Percentiles rank a stretch among this genome's conserved stretches.
phyloP scores from a whole-genome alignment of 139 green algal species.

The Asterochloris erici region DNA sequence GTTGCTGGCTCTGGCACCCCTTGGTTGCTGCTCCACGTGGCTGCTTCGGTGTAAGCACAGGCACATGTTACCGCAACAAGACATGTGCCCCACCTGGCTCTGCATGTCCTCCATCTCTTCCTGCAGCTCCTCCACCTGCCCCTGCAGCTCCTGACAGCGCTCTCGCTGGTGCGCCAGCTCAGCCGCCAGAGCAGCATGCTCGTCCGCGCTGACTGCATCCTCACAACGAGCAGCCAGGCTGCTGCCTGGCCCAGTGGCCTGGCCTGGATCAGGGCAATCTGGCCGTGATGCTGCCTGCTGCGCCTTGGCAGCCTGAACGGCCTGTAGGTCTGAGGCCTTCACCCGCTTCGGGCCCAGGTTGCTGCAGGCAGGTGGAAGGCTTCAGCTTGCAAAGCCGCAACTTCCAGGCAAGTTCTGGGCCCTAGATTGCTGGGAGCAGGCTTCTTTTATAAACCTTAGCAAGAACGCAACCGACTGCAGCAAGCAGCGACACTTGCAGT shows the following conservation, averaged over 20 bases:
- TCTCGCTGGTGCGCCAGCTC: constrained; percentile 11
- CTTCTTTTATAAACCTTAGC: no score
- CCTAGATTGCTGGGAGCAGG: neutral
- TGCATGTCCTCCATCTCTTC: constrained; percentile 4
- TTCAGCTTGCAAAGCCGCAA: no score
- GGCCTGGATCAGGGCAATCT: neutral
- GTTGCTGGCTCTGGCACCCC: no score
- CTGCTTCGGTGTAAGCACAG: no score
- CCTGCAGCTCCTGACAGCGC: constrained; percentile 30
- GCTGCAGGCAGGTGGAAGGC: no score
- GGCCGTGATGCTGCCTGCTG: neutral
- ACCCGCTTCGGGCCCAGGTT: no score
- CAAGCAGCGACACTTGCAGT: no score
- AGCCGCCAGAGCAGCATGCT: constrained; percentile 21
- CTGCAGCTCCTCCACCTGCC: constrained; percentile 38
- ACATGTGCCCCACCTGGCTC: neutral
- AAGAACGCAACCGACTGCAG: no score
- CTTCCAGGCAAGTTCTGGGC: no score
- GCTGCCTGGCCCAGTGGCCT: neutral
- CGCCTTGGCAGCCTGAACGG: neutral
- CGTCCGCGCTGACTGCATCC: constrained; percentile 19
- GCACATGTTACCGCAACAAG: neutral
- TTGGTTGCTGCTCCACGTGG: no score
- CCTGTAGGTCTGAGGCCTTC: no score
- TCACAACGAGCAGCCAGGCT: neutral